A percentile compares a stretch with the other conserved stretches of the same genome.
Conservation (phyloP, 2,329 filamentous ascomycete genomes). For the Biscogniauxia sp. region DNA sequence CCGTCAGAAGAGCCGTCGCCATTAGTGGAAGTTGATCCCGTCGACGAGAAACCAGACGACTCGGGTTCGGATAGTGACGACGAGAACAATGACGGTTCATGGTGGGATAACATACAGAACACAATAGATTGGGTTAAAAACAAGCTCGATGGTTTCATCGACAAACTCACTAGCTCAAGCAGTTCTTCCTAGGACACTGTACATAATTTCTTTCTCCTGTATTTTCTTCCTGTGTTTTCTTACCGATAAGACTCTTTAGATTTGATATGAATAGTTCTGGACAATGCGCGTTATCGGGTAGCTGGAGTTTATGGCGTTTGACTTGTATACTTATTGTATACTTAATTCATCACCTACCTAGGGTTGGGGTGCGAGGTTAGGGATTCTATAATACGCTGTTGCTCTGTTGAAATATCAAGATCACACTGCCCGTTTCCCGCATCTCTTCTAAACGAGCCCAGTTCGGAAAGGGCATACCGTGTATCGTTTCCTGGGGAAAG, state of each 20-base stretch:
- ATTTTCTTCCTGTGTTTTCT: not conserved
- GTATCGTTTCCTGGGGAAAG: too few relatives aligned
- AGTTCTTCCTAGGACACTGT: slow-evolving; percentile 8
- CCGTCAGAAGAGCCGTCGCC: not conserved
- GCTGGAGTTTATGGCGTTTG: not conserved
- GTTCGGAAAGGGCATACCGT: too few relatives aligned
- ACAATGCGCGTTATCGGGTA: not conserved
- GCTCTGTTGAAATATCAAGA: too few relatives aligned
- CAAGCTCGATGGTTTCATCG: slow-evolving; percentile 22
- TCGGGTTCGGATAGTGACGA: slow-evolving; percentile 43
- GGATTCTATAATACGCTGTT: not conserved
- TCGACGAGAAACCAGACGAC: slow-evolving; percentile 13
- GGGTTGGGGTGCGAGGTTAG: not conserved
- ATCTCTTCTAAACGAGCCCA: too few relatives aligned
- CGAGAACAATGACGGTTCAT: slow-evolving; percentile 44
- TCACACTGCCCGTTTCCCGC: too few relatives aligned
- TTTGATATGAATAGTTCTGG: slow-evolving; percentile 5
- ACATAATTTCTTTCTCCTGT: not conserved
- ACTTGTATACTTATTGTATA: not conserved
- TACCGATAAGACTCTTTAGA: not conserved
- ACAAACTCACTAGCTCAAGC: slow-evolving; percentile 15
- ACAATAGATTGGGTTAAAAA: slow-evolving; percentile 27
- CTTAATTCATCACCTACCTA: too few relatives aligned
- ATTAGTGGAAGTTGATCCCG: slow-evolving; percentile 12
- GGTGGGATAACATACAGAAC: slow-evolving; percentile 21